Evolutionary conservation across 2,329 filamentous ascomycete genomes (phyloP), one percentile per base, ranked within the genome.

Genomic region (Xylariaceae sp.): DNA sequence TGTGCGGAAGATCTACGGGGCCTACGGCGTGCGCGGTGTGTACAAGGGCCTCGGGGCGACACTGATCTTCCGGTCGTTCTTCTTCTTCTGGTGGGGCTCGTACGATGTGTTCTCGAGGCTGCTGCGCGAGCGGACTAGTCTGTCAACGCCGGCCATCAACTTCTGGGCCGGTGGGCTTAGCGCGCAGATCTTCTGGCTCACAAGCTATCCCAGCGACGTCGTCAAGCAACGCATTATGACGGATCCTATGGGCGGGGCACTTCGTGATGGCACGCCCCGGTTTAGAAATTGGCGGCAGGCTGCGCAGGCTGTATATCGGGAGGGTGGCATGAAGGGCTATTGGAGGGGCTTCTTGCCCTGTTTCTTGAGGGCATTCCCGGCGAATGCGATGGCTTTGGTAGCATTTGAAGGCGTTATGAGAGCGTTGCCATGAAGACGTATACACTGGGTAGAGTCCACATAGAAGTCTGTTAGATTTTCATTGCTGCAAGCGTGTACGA

Each of bases 171-270:
- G 94, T 3, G 94, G 94, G 0, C 74, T 97, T 48, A 92, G 87
- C 45, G 94, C 94, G 0, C 94, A 99, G 76, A 74, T 96, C 15
- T 99, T 96, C 69, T 99, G 94, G 94, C 71, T 96, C 41, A 89
- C 88, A 16, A 89, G 87, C 60, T 97, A 97, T 68, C 92, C 94
- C 1, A 88, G 84, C 45, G 92, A 97, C 69, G 89, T 96, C 19
- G 85, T 97, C 51, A 97, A 97, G 79, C 92, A 97, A 76, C 81
- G 91, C 30, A 87, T 99, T 68, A 97, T 99, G 94, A 96, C 92
- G 13, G 94, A 97, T 72, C 85, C 89, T 4, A 74, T 97, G 49
- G 92, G 87, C 1, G 86, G 87, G 1, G 76, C 75, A 1, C 72
- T 92, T 12, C 76, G 78, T 16, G 87, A 90, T 61, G 85, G 88